Conservation (phyloP, 2,329 filamentous ascomycete species). For the Calonectria leucothoes region DNA sequence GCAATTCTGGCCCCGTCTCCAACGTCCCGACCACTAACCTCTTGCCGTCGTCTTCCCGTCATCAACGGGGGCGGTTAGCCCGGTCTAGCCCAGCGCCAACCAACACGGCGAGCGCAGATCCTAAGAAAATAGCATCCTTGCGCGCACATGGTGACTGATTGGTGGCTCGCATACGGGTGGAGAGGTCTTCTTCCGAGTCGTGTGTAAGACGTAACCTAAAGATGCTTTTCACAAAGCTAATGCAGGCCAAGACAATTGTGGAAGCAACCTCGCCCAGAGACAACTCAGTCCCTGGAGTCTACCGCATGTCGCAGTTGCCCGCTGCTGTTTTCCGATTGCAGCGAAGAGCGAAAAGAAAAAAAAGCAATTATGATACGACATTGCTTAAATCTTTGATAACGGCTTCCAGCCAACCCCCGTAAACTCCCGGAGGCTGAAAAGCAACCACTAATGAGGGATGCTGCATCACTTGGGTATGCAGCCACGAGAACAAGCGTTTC, state of each 20-base stretch:
- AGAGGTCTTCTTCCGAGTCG: not conserved
- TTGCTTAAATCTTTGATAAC: not conserved
- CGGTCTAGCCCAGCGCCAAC: not conserved
- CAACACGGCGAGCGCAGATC: not conserved
- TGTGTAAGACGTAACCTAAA: not conserved
- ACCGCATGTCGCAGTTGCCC: not conserved
- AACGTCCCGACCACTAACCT: not conserved
- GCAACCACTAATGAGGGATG: not conserved
- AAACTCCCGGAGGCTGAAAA: constrained; percentile 9
- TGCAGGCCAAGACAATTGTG: constrained; percentile 16
- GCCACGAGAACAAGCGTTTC: not conserved
- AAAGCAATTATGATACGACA: constrained; percentile 13
- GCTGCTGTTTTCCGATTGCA: not conserved
- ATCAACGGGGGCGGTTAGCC: not conserved
- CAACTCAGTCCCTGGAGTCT: not conserved
- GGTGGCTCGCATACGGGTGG: not conserved
- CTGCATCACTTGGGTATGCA: not conserved
- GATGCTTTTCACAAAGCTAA: not conserved
- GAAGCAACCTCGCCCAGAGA: not conserved
- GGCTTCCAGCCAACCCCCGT: not conserved
- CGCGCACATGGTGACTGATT: not conserved
- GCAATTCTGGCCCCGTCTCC: not conserved
- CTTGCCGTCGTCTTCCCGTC: not conserved
- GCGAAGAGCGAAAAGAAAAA: not conserved
- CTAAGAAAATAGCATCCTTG: not conserved